Base-by-base conservation (phyloP, 176 grass and related monocot genomes). In the Saccharum officinarum region DNA sequence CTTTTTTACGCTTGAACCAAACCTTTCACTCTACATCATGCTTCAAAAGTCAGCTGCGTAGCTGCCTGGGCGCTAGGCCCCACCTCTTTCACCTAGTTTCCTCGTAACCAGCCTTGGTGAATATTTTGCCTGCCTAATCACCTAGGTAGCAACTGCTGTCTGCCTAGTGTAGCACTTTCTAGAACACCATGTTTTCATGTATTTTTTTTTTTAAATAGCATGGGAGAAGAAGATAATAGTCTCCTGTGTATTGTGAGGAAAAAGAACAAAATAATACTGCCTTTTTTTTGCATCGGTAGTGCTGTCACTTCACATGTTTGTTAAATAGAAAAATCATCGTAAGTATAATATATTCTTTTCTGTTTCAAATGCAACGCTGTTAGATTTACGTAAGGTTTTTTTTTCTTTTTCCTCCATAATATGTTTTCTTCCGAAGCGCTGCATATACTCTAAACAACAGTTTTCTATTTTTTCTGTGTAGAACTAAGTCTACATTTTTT, bases 401-500 rank as follows among this genome's bases (percentile, higher is more conserved):
- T 65, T 45, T 20, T 28, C 22, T 26, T 76, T 80, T 80, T 72
- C 7, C 40, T 33, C 23, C 26, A 30, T 57, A 55, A 67, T 68
- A 8, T 78, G 17, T 68, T 89, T 67, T 45, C 26, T 30, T 70
- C 2, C 25, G 28, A 70, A 81, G 8, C 22, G 22, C 47, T 75
- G 49, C 44, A 17, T 22, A 22, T 17, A n/a, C 7, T 78, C 31
- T 82, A 82, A 80, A 44, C 67, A 75, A 4, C 49, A 65, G 0
- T 40, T 6, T 86, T 76, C 20, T 81, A 1, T 83, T 72, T 85
- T 85, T 83, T 70, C 40, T 64, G 59, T 86, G 49, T 39, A 86
- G 61, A 79, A 73, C 39, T 75, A 70, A 83, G 25, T 83, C 42
- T 6, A 46, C 18, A 18, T 31, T 82, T 45, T 85, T 70, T 84